Evolutionary conservation across 768 basidiomycete species (phyloP).

Genomic region (Podaxis rugospora): DNA sequence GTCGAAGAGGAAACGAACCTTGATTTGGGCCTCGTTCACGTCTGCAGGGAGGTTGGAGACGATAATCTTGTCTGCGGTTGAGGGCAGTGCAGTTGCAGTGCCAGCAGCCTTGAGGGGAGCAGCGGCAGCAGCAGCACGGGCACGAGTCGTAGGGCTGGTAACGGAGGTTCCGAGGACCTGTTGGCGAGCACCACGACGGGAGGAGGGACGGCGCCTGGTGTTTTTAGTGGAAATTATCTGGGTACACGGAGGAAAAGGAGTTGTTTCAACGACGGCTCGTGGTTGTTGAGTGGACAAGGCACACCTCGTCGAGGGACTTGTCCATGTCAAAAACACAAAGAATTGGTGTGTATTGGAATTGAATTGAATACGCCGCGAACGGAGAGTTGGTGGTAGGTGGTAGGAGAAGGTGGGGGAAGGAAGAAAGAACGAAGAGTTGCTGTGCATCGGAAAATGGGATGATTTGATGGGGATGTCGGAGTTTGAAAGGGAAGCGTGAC

Average conservation of each 20-base stretch:
- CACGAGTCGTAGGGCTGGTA: constrained; percentile 45
- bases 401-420: constrained; percentile 16
- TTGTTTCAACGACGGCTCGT: constrained; percentile 19
- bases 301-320: constrained; percentile 82
- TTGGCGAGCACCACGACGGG: constrained; percentile 44
- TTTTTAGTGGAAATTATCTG: constrained; percentile 69
- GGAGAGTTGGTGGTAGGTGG: background rate
- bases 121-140: constrained; percentile 34
- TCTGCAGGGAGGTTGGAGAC: constrained; percentile 91
- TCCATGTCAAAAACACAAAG: constrained; percentile 47
- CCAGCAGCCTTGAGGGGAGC: constrained; percentile 36
- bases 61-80: constrained; percentile 81
- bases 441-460: constrained; percentile 27
- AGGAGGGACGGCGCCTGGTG: constrained; percentile 39
- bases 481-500: constrained; percentile 26
- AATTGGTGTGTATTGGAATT: background rate
- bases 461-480: constrained; percentile 32
- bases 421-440: constrained; percentile 23
- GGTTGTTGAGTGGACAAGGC: constrained; percentile 17
- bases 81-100: constrained; percentile 30
- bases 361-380: background rate
- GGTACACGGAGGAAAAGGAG: constrained; percentile 1
- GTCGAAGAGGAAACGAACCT: constrained; percentile 41
- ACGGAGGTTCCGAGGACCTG: constrained; percentile 57
- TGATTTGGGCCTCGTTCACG: constrained; percentile 91